Conservation (phyloP, 106 monocot genomes). For the Chionographis japonica region DNA sequence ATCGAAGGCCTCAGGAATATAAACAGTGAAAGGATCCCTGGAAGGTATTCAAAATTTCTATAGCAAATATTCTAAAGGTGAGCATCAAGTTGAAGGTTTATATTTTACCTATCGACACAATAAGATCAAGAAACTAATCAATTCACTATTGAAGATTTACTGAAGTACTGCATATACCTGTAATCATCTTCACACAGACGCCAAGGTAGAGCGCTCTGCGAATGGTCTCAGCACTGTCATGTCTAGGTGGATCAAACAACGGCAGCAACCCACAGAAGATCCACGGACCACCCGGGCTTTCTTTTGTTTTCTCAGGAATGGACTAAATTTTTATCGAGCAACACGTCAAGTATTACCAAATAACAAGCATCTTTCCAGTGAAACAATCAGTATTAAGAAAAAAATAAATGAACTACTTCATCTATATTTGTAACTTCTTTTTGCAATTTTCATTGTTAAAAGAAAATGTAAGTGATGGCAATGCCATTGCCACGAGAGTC, state of each 20-base stretch:
- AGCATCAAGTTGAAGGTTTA: no score
- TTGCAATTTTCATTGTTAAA: no score
- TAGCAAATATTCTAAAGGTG: no score
- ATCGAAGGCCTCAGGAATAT: no score
- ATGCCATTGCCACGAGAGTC: no score
- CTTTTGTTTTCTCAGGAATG: slow-evolving; percentile 56
- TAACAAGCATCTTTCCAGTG: neutral
- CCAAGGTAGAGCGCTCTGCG: slow-evolving; percentile 60
- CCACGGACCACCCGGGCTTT: slow-evolving; percentile 54
- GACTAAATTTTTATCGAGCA: slow-evolving; percentile 16
- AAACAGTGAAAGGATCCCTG: no score
- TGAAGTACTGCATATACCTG: slow-evolving; percentile 20
- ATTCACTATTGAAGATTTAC: neutral
- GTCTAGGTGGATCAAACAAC: slow-evolving; percentile 68
- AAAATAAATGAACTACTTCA: no score
- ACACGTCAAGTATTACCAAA: neutral
- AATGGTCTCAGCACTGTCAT: slow-evolving; percentile 77
- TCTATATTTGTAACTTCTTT: no score
- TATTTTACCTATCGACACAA: no score
- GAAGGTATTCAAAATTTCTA: no score
- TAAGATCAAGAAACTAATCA: no score
- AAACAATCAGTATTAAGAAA: neutral
- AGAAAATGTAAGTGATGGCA: neutral
- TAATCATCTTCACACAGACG: slow-evolving; percentile 72
- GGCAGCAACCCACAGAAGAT: slow-evolving; percentile 61